Percentiles rank a stretch among this genome's conserved stretches.
Evolutionary conservation across 2,329 filamentous ascomycete genomes (phyloP).

Genomic region (Dryadomyces sulphureus): DNA sequence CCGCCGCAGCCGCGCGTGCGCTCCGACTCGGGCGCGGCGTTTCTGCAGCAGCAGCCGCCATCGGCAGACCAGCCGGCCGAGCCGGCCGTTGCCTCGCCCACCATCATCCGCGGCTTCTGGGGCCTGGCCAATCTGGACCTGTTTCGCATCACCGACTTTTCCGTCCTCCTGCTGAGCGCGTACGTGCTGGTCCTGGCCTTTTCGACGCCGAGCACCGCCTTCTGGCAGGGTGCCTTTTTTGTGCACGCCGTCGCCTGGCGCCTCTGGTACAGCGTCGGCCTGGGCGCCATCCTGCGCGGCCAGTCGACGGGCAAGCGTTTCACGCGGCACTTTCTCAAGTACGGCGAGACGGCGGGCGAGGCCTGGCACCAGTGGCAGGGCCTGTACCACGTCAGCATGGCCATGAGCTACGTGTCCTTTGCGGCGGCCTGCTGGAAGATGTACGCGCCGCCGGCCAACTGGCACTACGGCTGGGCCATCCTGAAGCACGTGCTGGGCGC

Average conservation of each 20-base stretch:
- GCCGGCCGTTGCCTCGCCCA: constrained; percentile 25
- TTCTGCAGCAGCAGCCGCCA: constrained; percentile 7
- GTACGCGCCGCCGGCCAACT: constrained; percentile 76
- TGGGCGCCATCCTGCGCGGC: constrained; percentile 69
- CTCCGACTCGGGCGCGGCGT: constrained; percentile 6
- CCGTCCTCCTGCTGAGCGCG: constrained; percentile 59
- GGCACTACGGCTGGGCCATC: constrained; percentile 72
- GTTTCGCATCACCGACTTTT: constrained; percentile 73
- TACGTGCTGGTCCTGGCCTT: constrained; percentile 63
- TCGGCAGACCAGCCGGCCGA: constrained; percentile 13
- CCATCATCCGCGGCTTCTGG: constrained; percentile 67
- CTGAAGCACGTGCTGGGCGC: constrained; percentile 77
- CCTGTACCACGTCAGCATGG: constrained; percentile 84
- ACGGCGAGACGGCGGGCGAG: constrained; percentile 76
- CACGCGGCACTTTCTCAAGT: constrained; percentile 97
- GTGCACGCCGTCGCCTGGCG: constrained; percentile 70
- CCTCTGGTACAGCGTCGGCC: constrained; percentile 79
- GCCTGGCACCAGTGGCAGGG: constrained; percentile 98
- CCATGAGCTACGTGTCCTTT: constrained; percentile 79
- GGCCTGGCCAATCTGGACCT: constrained; percentile 76
- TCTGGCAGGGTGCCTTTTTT: constrained; percentile 68
- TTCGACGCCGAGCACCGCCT: constrained; percentile 60
- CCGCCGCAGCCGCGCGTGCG: constrained; percentile 56
- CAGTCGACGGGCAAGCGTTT: constrained; percentile 88
- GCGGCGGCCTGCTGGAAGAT: constrained; percentile 91